These are phyloP conservation scores for Groenewaldozyma auringiensis DNA, from an alignment of 1,139 yeast species.

Conservation along the genomic window DNA sequence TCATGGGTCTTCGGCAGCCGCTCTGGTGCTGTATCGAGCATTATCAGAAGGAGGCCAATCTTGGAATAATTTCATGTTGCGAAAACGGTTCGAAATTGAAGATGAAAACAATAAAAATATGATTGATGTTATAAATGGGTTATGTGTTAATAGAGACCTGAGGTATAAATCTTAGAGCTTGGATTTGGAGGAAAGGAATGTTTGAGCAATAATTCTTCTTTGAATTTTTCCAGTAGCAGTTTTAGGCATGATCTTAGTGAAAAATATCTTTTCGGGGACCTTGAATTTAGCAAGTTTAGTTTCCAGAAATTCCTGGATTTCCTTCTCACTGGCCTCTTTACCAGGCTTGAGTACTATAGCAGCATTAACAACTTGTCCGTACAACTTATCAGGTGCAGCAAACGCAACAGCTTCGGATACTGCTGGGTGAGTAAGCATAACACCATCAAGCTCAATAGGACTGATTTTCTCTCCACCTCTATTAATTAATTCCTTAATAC, in stretches of 20 bases:
- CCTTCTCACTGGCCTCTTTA: constrained; percentile 33
- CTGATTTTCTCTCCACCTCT: constrained; percentile 67
- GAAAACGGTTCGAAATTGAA: background rate
- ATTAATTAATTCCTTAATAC: constrained; percentile 59
- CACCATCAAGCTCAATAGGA: constrained; percentile 57
- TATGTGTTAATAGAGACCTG: background rate
- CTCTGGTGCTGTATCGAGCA: background rate
- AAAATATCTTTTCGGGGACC: constrained; percentile 47
- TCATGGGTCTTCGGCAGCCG: too few relatives aligned
- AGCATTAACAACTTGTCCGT: constrained; percentile 61
- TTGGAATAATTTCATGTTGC: constrained; percentile 1
- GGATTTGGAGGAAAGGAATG: constrained; percentile 26
- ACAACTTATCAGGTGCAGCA: constrained; percentile 54
- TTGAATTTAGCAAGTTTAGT: constrained; percentile 47
- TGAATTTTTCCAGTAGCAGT: constrained; percentile 69
- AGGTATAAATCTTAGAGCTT: constrained; percentile 17
- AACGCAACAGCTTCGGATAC: constrained; percentile 62
- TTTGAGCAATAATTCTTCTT: constrained; percentile 49
- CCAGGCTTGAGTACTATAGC: constrained; percentile 49
- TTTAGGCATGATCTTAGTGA: constrained; percentile 57
- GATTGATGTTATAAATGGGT: background rate
- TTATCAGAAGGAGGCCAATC: background rate
- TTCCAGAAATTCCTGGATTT: constrained; percentile 39
- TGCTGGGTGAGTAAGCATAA: constrained; percentile 47
- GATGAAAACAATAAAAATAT: background rate